Evolutionary conservation across 331 rosid genomes (phyloP).

Genomic region (Acacia pycnantha): DNA sequence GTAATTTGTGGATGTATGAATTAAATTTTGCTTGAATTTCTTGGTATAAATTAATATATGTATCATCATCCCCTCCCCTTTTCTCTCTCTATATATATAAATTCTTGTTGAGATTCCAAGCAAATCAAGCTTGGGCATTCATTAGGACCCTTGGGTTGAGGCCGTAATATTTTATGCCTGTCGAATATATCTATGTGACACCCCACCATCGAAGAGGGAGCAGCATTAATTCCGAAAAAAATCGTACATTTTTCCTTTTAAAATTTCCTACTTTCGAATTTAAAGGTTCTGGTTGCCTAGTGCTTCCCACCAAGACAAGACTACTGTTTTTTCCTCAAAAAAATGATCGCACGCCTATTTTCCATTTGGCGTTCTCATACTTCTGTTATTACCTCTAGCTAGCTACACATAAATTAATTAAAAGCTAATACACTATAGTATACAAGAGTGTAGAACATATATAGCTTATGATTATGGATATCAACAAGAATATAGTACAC

Average conservation of each 20-base stretch:
- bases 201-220: slow-evolving; percentile 6
- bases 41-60: neutral
- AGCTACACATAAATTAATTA: neutral
- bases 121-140: slow-evolving; percentile 1
- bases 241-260: neutral
- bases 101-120: slow-evolving; percentile 23
- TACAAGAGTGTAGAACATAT: neutral
- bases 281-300: neutral
- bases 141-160: slow-evolving; percentile 8
- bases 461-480: neutral
- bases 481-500: neutral
- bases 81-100: too few species aligned
- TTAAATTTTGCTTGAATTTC: neutral
- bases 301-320: slow-evolving; percentile 19
- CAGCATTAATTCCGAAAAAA: slow-evolving; percentile 25
- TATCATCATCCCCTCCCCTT: neutral
- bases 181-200: slow-evolving; percentile 18
- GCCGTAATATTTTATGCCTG: slow-evolving; percentile 13
- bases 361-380: neutral
- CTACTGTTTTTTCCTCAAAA: neutral
- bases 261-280: neutral
- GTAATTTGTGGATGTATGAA: neutral
- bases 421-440: neutral
- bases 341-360: neutral
- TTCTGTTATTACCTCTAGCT: neutral